Evolutionary conservation across 148 eudicot species (phyloP).

Genomic region (Amaranthus hypochondriacus): DNA sequence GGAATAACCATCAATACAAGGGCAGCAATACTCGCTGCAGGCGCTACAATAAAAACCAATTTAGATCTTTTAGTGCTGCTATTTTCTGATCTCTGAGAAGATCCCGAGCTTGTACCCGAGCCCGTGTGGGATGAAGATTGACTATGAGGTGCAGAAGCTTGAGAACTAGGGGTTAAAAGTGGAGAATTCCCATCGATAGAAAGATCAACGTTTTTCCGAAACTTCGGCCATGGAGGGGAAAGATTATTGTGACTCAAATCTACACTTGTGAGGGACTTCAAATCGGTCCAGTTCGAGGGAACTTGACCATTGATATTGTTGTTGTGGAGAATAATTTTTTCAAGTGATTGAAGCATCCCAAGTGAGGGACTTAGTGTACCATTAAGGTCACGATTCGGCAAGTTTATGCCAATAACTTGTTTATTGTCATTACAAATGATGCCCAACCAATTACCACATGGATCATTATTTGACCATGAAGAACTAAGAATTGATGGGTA

Average conservation of each 20-base stretch:
- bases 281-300: conserved; percentile 65
- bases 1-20: conserved; percentile 53
- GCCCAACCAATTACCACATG: conserved; percentile 85
- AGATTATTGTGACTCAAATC: conserved; percentile 71
- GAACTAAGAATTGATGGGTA: conserved; percentile 65
- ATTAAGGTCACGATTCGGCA: conserved; percentile 59
- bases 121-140: conserved; percentile 29
- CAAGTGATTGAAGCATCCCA: conserved; percentile 51
- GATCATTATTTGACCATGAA: conserved; percentile 79
- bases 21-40: conserved; percentile 43
- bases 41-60: conserved; percentile 45
- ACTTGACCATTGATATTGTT: conserved; percentile 65
- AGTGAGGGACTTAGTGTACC: conserved; percentile 78
- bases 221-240: conserved; percentile 74
- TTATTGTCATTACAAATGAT: conserved; percentile 50
- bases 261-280: conserved; percentile 55
- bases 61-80: conserved; percentile 36
- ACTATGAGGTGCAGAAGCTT: conserved; percentile 26
- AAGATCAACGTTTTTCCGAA: conserved; percentile 46
- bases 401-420: conserved; percentile 53
- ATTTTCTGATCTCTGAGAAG: conserved; percentile 17
- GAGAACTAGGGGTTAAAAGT: conserved; percentile 30
- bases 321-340: conserved; percentile 49
- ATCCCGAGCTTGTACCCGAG: conserved; percentile 1
- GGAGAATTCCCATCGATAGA: conserved; percentile 44